Conservation (phyloP, 1,139 yeast genomes). For the Yamadazyma spencermartinsiae region DNA sequence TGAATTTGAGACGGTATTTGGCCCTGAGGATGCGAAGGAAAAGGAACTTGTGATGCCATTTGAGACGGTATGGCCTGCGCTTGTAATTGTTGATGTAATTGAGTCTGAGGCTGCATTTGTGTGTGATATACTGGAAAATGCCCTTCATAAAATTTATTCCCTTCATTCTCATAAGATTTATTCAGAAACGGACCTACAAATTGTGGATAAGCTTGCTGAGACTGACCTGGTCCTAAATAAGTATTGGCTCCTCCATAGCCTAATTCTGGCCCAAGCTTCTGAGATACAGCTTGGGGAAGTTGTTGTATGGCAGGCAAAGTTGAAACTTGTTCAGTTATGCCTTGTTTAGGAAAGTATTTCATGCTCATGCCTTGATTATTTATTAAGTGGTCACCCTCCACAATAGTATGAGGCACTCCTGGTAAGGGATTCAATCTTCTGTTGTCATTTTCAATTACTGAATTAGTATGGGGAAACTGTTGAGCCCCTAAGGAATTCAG, state of each 20-base stretch:
- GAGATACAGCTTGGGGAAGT: neutral
- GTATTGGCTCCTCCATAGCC: neutral
- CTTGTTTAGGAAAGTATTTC: constrained; percentile 1
- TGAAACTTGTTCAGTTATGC: neutral
- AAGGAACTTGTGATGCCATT: neutral
- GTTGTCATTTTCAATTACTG: constrained; percentile 2
- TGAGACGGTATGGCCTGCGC: neutral
- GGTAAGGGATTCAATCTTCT: constrained; percentile 9
- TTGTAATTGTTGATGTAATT: neutral
- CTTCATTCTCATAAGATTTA: constrained; percentile 9
- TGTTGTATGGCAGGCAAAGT: neutral
- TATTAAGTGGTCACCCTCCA: constrained; percentile 2
- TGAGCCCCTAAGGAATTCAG: constrained; percentile 3
- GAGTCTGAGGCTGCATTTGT: neutral
- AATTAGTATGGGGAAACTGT: neutral
- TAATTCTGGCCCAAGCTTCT: neutral
- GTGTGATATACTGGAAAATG: neutral
- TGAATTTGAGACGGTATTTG: neutral
- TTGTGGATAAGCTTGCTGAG: constrained; percentile 1
- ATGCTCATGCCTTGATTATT: neutral
- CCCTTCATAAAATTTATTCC: neutral
- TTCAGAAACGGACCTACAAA: constrained; percentile 12
- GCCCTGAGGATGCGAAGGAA: neutral
- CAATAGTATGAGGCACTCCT: neutral
- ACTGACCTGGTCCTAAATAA: neutral